A percentile compares a stretch with the other conserved stretches of the same genome.
These are phyloP conservation scores for Passiflora organensis DNA, from an alignment of 345 rosid species.

Conservation along the genomic window DNA sequence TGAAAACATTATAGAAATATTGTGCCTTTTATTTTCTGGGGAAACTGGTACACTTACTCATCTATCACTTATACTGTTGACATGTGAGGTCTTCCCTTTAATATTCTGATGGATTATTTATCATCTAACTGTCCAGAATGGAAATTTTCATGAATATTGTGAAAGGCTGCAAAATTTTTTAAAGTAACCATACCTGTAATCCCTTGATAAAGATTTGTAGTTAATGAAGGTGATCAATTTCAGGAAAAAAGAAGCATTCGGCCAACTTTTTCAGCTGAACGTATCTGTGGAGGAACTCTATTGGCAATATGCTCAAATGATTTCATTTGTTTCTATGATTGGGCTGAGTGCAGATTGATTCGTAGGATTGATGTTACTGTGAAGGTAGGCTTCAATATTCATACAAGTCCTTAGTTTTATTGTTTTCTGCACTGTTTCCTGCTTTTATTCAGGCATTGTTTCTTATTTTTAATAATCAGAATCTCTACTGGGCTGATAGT, in stretches of 20 bases:
- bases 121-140: too few species aligned
- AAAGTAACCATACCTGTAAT: neutral
- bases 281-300: slow-evolving; percentile 81
- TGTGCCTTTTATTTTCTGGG: too few species aligned
- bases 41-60: too few species aligned
- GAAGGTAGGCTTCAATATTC: slow-evolving; percentile 58
- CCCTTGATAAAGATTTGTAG: slow-evolving; percentile 7
- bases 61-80: too few species aligned
- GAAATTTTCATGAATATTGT: neutral
- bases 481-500: slow-evolving; percentile 98
- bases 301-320: slow-evolving; percentile 97
- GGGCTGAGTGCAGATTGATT: slow-evolving; percentile 98
- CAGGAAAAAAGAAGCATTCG: slow-evolving; percentile 92
- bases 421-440: neutral
- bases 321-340: slow-evolving; percentile 97
- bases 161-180: too few species aligned
- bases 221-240: slow-evolving; percentile 28
- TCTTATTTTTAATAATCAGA: slow-evolving; percentile 43
- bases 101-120: too few species aligned
- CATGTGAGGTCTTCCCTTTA: too few species aligned
- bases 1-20: too few species aligned
- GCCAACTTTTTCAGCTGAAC: slow-evolving; percentile 94
- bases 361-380: slow-evolving; percentile 95
- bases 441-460: neutral
- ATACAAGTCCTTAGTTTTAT: slow-evolving; percentile 3